These are phyloP conservation scores for Onygena corvina DNA, from an alignment of 2,329 filamentous ascomycete species.

Conservation along the genomic window DNA sequence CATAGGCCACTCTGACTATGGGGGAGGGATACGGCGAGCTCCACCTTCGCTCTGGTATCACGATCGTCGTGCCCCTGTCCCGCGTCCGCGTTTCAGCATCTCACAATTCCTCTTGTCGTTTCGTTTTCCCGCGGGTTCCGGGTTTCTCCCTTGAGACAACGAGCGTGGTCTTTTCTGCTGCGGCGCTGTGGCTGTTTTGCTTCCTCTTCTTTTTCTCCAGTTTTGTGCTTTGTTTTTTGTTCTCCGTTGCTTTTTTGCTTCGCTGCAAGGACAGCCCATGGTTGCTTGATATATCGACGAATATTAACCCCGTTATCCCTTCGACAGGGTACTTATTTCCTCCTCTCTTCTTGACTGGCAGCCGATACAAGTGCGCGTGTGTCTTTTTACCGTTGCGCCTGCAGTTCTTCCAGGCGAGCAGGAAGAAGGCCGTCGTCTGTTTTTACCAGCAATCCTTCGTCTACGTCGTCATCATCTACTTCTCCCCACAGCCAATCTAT, in stretches of 20 bases:
- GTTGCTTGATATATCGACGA: not conserved
- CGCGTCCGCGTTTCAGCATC: constrained; percentile 2
- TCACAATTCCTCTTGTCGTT: not conserved
- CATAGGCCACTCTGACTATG: not conserved
- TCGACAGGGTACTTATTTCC: not conserved
- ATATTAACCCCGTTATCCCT: not conserved
- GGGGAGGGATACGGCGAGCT: not conserved
- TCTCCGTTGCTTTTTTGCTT: constrained; percentile 3
- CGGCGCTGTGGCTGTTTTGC: not conserved
- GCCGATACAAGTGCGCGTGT: not conserved
- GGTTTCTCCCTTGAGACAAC: not conserved
- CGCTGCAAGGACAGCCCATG: not conserved
- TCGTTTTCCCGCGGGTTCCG: not conserved
- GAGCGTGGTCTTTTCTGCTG: not conserved
- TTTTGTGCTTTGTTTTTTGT: not conserved
- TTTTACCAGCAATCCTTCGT: not conserved
- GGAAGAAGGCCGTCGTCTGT: not conserved
- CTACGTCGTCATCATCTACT: not conserved
- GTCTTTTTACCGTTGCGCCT: not conserved
- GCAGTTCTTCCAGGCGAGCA: not conserved
- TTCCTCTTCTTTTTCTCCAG: not conserved
- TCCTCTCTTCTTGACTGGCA: too few relatives aligned
- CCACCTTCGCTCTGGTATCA: constrained; percentile 1
- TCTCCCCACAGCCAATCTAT: not conserved
- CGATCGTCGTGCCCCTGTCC: not conserved